Base-by-base conservation (phyloP, 805 yeast genomes). In the Saccharomyces jurei region DNA sequence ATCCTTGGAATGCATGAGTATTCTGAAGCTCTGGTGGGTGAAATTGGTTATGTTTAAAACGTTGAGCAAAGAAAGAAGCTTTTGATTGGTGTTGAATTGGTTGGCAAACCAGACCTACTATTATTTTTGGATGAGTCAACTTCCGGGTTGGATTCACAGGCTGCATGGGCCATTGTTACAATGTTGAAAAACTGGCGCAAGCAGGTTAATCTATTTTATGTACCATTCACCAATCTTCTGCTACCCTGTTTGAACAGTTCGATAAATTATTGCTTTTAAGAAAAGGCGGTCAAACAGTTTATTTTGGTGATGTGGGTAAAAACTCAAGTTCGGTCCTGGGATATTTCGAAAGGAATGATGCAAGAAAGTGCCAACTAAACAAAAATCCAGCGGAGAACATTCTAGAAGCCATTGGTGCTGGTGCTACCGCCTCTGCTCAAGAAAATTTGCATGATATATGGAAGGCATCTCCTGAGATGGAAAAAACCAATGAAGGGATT, bases 321-420 rank as follows among this genome's bases (percentile, higher is more conserved):
- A 74, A 80, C 59, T 83, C 85, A 52, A 54, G 60, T 36, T 75
- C 79, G 4, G 73, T 85, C 66, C 76, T 82, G 32, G 63, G 74
- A 51, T 86, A 85, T 68, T 85, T 84, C 65, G 89, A 84, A 70
- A 73, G 72, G 53, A 70, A 82, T 61, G 87, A 94, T 26, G 88
- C 89, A 11, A 77, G 82, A 60, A 76, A 76, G 52, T 85, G 90
- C 69, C 68, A 68, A 3, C 64, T 65, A n/a, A 67, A 63, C 11
- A 87, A 81, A 52, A 84, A 84, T 59, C 88, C 89, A 2, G 89
- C 88, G 6, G 89, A 83, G 65, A 83, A 83, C 72, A 80, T 83
- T 68, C 67, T 84, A 54, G 84, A 82, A 55, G 81, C 78, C 25
- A 82, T 86, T 66, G 89, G 89, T 41, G 89, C 89, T 26, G 89